Evolutionary conservation across 768 basidiomycete genomes (phyloP).

Genomic region (Hygrocybe punicea): DNA sequence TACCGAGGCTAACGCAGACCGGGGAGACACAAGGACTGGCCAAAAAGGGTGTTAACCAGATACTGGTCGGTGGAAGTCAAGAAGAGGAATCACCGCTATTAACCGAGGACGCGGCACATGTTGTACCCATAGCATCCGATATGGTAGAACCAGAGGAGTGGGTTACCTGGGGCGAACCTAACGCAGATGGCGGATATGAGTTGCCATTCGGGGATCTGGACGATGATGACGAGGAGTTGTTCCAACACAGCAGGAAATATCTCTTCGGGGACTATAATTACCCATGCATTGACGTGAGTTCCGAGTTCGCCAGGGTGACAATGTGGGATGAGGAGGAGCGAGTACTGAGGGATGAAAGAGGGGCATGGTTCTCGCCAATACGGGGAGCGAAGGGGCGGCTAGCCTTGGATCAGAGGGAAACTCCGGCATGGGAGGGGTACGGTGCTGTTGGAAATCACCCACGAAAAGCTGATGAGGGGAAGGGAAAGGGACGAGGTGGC

Average conservation of each 20-base stretch:
- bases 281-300: slow-evolving; percentile 84
- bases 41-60: slow-evolving; percentile 39
- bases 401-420: slow-evolving; percentile 36
- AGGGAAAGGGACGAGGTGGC: slow-evolving; percentile 4
- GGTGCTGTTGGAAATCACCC: slow-evolving; percentile 46
- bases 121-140: slow-evolving; percentile 64
- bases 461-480: not conserved
- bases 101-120: slow-evolving; percentile 54
- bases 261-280: slow-evolving; percentile 91
- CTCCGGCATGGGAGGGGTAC: slow-evolving; percentile 53
- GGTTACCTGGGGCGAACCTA: slow-evolving; percentile 36
- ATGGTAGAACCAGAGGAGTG: slow-evolving; percentile 43
- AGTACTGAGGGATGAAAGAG: slow-evolving; percentile 69
- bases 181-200: slow-evolving; percentile 44
- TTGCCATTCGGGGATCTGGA: slow-evolving; percentile 69
- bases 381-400: slow-evolving; percentile 44
- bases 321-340: slow-evolving; percentile 88
- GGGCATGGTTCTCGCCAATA: slow-evolving; percentile 67
- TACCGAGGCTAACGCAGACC: slow-evolving; percentile 60
- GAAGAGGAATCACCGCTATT: slow-evolving; percentile 69
- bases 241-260: slow-evolving; percentile 68
- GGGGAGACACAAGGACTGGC: slow-evolving; percentile 38
- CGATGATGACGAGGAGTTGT: slow-evolving; percentile 72
- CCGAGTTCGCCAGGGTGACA: slow-evolving; percentile 57
- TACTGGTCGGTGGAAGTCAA: slow-evolving; percentile 44